Percentiles rank a stretch among this genome's conserved stretches.
Conservation (phyloP, 1,284 basidiomycete genomes). For the Ustilago crameri region DNA sequence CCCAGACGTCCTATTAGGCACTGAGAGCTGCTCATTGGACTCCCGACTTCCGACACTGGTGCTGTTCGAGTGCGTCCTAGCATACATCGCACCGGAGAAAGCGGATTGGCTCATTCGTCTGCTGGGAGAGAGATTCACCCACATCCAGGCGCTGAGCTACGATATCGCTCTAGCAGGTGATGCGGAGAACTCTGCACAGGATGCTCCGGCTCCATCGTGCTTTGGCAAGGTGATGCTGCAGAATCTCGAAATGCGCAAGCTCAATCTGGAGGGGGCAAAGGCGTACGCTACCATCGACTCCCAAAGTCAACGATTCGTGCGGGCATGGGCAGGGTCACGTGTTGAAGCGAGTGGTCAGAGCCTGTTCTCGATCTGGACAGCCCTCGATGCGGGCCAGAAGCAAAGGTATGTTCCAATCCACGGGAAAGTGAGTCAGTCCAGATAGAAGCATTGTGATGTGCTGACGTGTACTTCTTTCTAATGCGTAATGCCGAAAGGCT, state of each 20-base stretch:
- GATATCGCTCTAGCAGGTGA: slow-evolving; percentile 64
- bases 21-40: slow-evolving; percentile 19
- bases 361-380: slow-evolving; percentile 49
- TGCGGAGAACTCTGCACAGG: not conserved
- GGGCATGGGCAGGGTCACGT: slow-evolving; percentile 11
- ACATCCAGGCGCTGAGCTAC: slow-evolving; percentile 52
- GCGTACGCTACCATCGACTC: slow-evolving; percentile 46
- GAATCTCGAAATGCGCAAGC: slow-evolving; percentile 59
- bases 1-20: slow-evolving; percentile 18
- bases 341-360: slow-evolving; percentile 21
- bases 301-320: slow-evolving; percentile 47
- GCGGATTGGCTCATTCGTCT: slow-evolving; percentile 45
- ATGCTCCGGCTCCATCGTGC: slow-evolving; percentile 12
- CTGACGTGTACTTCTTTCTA: not conserved
- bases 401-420: slow-evolving; percentile 29
- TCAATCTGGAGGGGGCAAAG: slow-evolving; percentile 59
- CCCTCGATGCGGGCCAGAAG: slow-evolving; percentile 26
- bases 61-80: slow-evolving; percentile 66
- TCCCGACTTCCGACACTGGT: slow-evolving; percentile 52
- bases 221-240: slow-evolving; percentile 66
- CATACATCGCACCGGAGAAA: slow-evolving; percentile 51
- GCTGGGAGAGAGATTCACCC: slow-evolving; percentile 25
- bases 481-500: slow-evolving; percentile 18
- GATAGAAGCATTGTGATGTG: not conserved
- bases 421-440: no score